Evolutionary conservation across 805 yeast genomes (phyloP).

Genomic region (Suhomyces sp.): DNA sequence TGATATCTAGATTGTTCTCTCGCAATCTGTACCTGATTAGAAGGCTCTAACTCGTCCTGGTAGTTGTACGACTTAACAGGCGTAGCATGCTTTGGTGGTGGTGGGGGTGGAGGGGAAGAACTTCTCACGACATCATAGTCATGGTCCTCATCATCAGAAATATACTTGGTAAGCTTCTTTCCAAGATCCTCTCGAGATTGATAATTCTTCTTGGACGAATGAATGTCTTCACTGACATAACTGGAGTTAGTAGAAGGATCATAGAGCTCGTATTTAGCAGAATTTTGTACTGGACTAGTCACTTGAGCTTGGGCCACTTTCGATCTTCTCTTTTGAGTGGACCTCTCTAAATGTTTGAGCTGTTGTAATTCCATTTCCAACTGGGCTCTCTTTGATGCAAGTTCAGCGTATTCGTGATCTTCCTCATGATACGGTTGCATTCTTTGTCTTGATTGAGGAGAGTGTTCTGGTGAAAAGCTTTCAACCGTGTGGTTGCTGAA

Average conservation of each 20-base stretch:
- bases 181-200: conserved; percentile 37
- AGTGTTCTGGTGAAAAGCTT: conserved; percentile 25
- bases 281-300: background rate
- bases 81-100: conserved; percentile 32
- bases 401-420: conserved; percentile 25
- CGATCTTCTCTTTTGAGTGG: conserved; percentile 8
- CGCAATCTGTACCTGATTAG: too few species aligned
- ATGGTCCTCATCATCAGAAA: conserved; percentile 23
- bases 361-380: conserved; percentile 39
- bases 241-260: conserved; percentile 26
- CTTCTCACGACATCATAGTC: conserved; percentile 14
- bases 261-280: conserved; percentile 5
- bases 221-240: conserved; percentile 35
- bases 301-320: background rate
- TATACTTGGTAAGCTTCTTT: conserved; percentile 26
- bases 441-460: conserved; percentile 11
- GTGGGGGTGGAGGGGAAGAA: conserved; percentile 28
- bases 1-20: conserved; percentile 4
- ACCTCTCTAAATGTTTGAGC: conserved; percentile 29
- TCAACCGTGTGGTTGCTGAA: conserved; percentile 25
- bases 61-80: conserved; percentile 11
- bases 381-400: conserved; percentile 36
- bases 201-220: conserved; percentile 32
- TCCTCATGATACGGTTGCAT: conserved; percentile 6
- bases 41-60: conserved; percentile 9